phyloP scores from a whole-genome alignment of 2,329 filamentous ascomycete species.

The Ceratocystis destructans region DNA sequence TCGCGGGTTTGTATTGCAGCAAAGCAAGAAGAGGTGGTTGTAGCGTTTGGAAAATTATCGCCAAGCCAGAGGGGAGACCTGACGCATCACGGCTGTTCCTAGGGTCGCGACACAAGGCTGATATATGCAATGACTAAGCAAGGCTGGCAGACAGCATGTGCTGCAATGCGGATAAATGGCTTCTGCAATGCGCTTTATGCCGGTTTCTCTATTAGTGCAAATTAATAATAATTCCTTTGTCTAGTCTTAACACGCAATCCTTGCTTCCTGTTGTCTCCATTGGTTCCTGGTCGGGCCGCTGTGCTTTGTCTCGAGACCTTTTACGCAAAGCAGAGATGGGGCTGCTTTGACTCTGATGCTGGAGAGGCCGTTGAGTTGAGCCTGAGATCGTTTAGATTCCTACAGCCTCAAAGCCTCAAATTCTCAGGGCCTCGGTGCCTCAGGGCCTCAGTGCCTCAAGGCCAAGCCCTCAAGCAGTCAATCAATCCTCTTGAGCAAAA shows the following conservation, averaged over 20 bases:
- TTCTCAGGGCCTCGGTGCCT: too few relatives aligned
- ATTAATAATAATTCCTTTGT: background rate
- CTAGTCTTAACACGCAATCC: background rate
- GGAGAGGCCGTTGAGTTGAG: too few relatives aligned
- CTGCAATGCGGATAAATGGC: too few relatives aligned
- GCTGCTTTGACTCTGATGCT: too few relatives aligned
- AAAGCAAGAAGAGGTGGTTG: background rate
- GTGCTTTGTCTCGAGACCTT: background rate
- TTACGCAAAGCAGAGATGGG: background rate
- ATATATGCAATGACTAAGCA: conserved; percentile 14
- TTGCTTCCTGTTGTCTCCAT: background rate
- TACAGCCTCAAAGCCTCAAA: too few relatives aligned
- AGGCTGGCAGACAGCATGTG: conserved; percentile 1
- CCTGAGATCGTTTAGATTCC: too few relatives aligned
- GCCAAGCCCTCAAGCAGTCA: background rate
- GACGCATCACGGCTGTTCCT: background rate
- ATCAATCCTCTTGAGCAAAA: background rate
- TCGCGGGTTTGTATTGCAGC: conserved; percentile 11
- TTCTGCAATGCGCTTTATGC: too few relatives aligned
- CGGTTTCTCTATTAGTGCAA: background rate
- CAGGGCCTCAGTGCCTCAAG: too few relatives aligned
- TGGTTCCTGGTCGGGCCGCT: background rate
- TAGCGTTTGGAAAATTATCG: conserved; percentile 1
- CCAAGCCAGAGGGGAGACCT: background rate
- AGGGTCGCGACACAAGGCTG: conserved; percentile 18